Base-by-base conservation (phyloP, 2,329 filamentous ascomycete species). In the Trichoderma polysporum region DNA sequence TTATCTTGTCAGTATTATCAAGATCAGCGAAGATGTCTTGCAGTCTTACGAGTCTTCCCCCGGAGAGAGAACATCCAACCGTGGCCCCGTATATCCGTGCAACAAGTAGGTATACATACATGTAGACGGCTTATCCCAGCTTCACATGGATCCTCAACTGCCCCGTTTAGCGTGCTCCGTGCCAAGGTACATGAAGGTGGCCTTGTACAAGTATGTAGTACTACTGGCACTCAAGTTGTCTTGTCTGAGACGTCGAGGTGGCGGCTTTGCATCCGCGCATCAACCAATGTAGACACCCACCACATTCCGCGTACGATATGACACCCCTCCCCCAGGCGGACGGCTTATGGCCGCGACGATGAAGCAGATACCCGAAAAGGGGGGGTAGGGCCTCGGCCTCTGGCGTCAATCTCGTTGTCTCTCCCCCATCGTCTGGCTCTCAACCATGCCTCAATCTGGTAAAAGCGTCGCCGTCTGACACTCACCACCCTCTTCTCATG, bases 351-450 rank as follows among this genome's bases (percentile, higher is more conserved):
- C 54, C 31, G 49, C 62, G 49, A 61, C 47, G 66, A 66, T 68
- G 62, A 68, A 68, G 66, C 66, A 60, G 66, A 61, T 61, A 68
- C 66, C 66, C 66, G 66, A 61, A 56, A 49, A 41, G 45, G 54
- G 60, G 41, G 39, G 47, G 37, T 53, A 63, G 17, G 52, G 25
- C 60, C 37, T 50, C 22, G 31, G 47, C 29, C 33, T 22, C 50
- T 56, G 54, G 62, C 56, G 45, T 50, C 56, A 65, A 35, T 25
- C 19, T n/a, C 27, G n/a, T 35, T 58, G 59, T 64, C 50, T 61
- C n/a, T 52, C 65, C 57, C 27, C 27, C 41, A 59, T 52, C 29
- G 31, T 41, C 56, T 58, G 57, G 35, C 58, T 68, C 67, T 68
- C 67, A 68, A 68, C 49, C 50, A 68, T 68, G 57, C 57, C 67